Conservation (phyloP, 805 yeast genomes). For the Candida palmyrensis region DNA sequence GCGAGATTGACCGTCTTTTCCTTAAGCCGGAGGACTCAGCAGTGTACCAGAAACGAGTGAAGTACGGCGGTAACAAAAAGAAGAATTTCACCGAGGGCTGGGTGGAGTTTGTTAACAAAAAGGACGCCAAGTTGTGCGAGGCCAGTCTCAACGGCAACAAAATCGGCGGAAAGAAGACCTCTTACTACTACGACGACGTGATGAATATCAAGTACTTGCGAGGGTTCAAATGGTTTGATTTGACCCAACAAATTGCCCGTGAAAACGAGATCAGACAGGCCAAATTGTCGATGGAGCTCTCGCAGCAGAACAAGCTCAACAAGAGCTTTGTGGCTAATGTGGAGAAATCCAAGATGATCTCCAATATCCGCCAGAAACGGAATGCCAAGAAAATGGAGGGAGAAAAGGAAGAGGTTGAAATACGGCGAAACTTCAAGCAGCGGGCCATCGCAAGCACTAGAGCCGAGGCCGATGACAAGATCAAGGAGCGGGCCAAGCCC, state of each 20-base stretch:
- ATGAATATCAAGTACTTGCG: constrained; percentile 85
- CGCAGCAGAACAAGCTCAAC: constrained; percentile 84
- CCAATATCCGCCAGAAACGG: constrained; percentile 54
- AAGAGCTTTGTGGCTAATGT: constrained; percentile 79
- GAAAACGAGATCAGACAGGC: constrained; percentile 88
- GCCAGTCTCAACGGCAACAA: constrained; percentile 81
- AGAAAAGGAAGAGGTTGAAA: constrained; percentile 20
- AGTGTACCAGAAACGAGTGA: constrained; percentile 61
- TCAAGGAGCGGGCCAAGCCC: constrained; percentile 38
- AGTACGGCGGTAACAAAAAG: constrained; percentile 90
- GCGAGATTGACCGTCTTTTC: constrained; percentile 81
- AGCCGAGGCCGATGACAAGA: constrained; percentile 50
- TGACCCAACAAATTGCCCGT: constrained; percentile 87
- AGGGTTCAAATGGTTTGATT: constrained; percentile 92
- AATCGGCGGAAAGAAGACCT: constrained; percentile 88
- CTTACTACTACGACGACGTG: constrained; percentile 90
- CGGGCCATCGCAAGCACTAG: constrained; percentile 61
- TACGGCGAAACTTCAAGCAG: constrained; percentile 66
- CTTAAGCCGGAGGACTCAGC: constrained; percentile 79
- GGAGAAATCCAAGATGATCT: constrained; percentile 78
- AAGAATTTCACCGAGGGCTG: constrained; percentile 89
- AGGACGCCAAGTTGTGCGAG: constrained; percentile 86
- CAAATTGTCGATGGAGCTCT: constrained; percentile 79
- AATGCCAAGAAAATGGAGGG: constrained; percentile 12
- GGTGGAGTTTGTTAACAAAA: constrained; percentile 85